These are phyloP conservation scores for Podospora comata DNA, from an alignment of 495 filamentous ascomycete species.

Conservation along the genomic window DNA sequence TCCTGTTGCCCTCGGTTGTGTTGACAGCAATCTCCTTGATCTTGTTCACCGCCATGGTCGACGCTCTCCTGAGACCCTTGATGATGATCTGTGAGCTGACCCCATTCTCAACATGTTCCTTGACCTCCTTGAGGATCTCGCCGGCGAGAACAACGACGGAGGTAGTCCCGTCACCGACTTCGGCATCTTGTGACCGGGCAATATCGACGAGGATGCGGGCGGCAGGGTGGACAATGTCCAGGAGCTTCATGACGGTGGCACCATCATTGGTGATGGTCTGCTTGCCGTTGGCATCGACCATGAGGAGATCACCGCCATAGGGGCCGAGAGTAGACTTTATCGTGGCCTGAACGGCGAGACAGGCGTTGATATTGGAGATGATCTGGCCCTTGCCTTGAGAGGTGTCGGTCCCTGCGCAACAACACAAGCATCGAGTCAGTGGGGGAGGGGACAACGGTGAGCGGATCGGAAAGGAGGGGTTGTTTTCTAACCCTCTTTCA, in stretches of 20 bases:
- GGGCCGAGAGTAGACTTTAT: slow-evolving; percentile 95
- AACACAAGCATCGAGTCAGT: slow-evolving; percentile 25
- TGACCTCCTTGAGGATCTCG: slow-evolving; percentile 93
- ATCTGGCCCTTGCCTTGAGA: slow-evolving; percentile 97
- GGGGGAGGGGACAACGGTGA: slow-evolving; percentile 18
- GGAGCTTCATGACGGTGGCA: slow-evolving; percentile 98
- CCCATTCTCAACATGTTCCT: slow-evolving; percentile 91
- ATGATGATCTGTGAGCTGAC: slow-evolving; percentile 97
- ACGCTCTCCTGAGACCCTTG: slow-evolving; percentile 88
- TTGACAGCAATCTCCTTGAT: slow-evolving; percentile 94
- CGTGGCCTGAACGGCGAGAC: slow-evolving; percentile 92
- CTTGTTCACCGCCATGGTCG: slow-evolving; percentile 93
- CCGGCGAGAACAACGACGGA: slow-evolving; percentile 95
- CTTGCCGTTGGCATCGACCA: slow-evolving; percentile 91
- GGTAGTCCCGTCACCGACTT: slow-evolving; percentile 96
- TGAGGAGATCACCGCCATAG: slow-evolving; percentile 91
- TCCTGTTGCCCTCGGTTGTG: slow-evolving; percentile 78
- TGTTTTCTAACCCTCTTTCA: slow-evolving; percentile 81
- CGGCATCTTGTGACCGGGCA: slow-evolving; percentile 96
- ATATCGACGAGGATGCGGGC: slow-evolving; percentile 98
- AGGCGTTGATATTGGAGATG: slow-evolving; percentile 97
- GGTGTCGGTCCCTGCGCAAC: slow-evolving; percentile 81
- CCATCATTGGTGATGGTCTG: slow-evolving; percentile 99
- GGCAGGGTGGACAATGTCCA: slow-evolving; percentile 97
- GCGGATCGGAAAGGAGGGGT: slow-evolving; percentile 33